Conservation (phyloP, 108 stramenopile species). For the Schizochytrium sp. region DNA sequence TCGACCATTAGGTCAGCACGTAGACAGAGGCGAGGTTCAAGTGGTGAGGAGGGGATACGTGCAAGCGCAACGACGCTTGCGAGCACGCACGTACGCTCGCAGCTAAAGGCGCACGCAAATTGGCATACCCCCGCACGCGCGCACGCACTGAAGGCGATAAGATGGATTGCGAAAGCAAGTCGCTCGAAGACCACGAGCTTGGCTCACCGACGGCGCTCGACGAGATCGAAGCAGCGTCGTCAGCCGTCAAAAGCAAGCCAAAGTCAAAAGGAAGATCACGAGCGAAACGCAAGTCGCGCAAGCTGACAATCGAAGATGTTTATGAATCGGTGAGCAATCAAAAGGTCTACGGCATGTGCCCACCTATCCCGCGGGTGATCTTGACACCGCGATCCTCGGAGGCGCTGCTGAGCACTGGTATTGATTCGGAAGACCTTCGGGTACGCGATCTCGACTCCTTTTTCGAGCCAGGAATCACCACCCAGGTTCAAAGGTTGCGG, state of each 20-base stretch:
- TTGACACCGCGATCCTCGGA: slow-evolving; percentile 56
- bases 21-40: no score
- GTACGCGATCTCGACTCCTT: slow-evolving; percentile 59
- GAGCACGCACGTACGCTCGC: no score
- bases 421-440: slow-evolving; percentile 40
- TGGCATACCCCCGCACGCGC: no score
- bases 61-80: no score
- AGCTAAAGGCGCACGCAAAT: no score
- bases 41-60: no score
- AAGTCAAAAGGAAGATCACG: not conserved
- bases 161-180: no score
- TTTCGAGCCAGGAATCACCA: slow-evolving; percentile 51
- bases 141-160: no score
- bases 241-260: not conserved
- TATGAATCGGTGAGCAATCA: not conserved
- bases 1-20: no score
- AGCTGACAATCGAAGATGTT: not conserved
- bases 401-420: slow-evolving; percentile 55
- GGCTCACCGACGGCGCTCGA: not conserved
- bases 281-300: not conserved
- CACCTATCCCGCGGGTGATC: slow-evolving; percentile 18
- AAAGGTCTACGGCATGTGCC: not conserved
- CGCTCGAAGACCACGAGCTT: no score
- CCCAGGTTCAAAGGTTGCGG: slow-evolving; percentile 53
- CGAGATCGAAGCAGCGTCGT: not conserved